These are phyloP conservation scores for Xylariales sp. DNA, from an alignment of 2,329 filamentous ascomycete species.

Conservation along the genomic window DNA sequence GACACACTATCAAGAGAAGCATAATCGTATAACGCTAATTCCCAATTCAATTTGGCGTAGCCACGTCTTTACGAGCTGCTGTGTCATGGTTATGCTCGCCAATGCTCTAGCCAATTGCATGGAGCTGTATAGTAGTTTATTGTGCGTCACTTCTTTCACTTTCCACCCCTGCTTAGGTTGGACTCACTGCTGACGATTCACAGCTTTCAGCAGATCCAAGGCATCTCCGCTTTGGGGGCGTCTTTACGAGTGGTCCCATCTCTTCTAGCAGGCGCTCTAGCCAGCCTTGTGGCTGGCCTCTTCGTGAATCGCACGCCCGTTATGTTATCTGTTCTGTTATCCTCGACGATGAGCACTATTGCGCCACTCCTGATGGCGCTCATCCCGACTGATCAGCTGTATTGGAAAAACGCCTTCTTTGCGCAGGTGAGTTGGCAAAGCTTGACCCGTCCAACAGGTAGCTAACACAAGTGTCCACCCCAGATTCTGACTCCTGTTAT, in stretches of 20 bases:
- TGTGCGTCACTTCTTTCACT: not conserved
- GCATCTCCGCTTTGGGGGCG: not conserved
- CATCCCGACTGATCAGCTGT: not conserved
- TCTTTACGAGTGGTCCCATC: constrained; percentile 1
- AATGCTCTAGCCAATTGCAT: constrained; percentile 2
- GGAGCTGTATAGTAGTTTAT: constrained; percentile 5
- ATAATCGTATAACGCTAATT: constrained; percentile 48
- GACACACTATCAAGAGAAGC: constrained; percentile 45
- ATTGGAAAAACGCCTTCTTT: constrained; percentile 4
- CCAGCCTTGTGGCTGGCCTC: not conserved
- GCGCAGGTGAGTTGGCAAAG: too few species aligned
- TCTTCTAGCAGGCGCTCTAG: not conserved
- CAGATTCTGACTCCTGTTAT: constrained; percentile 1
- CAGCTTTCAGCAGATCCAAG: constrained; percentile 6
- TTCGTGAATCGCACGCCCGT: constrained; percentile 1
- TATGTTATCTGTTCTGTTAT: not conserved
- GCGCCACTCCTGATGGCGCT: constrained; percentile 5
- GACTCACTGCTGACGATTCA: too few species aligned
- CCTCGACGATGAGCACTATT: not conserved
- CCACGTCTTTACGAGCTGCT: constrained; percentile 42
- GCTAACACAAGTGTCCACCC: too few species aligned
- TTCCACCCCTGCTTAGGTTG: not conserved
- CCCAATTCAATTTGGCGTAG: constrained; percentile 58
- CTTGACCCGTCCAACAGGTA: too few species aligned
- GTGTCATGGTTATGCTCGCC: not conserved